Evolutionary conservation across 257 asterid genomes (phyloP), one percentile per base, ranked within the genome.

Genomic region (Salvia splendens): DNA sequence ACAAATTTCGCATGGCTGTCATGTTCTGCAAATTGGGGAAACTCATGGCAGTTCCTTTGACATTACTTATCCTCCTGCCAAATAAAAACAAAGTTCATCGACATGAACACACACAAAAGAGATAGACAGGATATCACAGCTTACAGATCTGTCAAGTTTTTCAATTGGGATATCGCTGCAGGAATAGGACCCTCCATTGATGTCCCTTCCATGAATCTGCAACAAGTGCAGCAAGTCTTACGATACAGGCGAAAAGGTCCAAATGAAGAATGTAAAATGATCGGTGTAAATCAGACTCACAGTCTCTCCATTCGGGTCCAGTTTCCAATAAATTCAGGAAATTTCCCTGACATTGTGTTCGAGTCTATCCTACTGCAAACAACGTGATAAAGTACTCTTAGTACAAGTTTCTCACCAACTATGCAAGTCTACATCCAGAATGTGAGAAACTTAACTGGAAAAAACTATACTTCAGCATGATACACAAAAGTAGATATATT

Each of bases 291-390:
- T 24, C 33, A 49, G 62, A 74, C 96, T 86, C 78, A 93, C 98
- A 90, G 70, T 73, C 85, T 82, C 0, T 0, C 0, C 20, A 93
- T 66, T 64, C 50, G 72, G 68, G 87, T 82, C 98, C 96, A 93
- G 81, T 79, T 93, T 68, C 89, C 95, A 16, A 93, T 83, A 55
- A 83, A 88, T 67, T 76, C 84, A 36, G 97, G 98, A 70, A 90
- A 83, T 74, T 72, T 80, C 67, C 98, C 98, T 16, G 91, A 65
- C 48, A 89, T 17, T 11, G 20, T 35, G 84, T 51, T 87, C 77
- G 94, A 96, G 40, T 86, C 97, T 63, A 93, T 83, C 85, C 96
- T 76, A 80, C 98, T 93, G 96, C 87, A 90, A 32, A 80, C 59
- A 75, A 69, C 54, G 59, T 6, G 12, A 67, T 54, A 68, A 43